Evolutionary conservation across 2,329 filamentous ascomycete species (phyloP).

Genomic region (Pseudogymnoascus sp.): DNA sequence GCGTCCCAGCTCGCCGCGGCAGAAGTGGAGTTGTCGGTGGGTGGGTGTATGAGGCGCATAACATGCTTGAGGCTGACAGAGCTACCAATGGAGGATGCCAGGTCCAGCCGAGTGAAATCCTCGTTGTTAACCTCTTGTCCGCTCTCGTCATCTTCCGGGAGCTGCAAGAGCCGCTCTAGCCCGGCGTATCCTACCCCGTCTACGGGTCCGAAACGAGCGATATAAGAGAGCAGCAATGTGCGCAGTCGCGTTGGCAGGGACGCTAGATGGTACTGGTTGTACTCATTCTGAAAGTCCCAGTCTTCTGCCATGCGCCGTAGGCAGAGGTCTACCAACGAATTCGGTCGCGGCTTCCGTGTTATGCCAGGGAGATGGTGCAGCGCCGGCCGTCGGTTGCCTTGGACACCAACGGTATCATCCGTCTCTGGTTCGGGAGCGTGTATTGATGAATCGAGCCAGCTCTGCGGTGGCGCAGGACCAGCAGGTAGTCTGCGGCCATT

Average conservation of each 20-base stretch:
- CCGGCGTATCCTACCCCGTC: conserved; percentile 43
- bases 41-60: conserved; percentile 37
- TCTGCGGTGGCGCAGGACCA: conserved; percentile 50
- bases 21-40: background rate
- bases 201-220: conserved; percentile 36
- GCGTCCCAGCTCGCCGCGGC: conserved; percentile 20
- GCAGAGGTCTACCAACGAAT: conserved; percentile 39
- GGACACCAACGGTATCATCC: conserved; percentile 11
- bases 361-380: conserved; percentile 31
- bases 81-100: conserved; percentile 43
- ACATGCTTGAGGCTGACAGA: conserved; percentile 46
- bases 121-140: conserved; percentile 30
- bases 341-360: conserved; percentile 30
- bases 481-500: conserved; percentile 45
- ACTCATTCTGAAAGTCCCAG: conserved; percentile 47
- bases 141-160: conserved; percentile 25
- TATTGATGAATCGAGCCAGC: conserved; percentile 39
- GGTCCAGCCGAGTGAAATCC: conserved; percentile 44
- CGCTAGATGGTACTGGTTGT: conserved; percentile 49
- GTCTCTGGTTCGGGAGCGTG: conserved; percentile 17
- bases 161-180: conserved; percentile 38
- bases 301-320: conserved; percentile 42
- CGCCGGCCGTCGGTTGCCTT: conserved; percentile 20
- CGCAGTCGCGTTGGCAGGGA: conserved; percentile 46
- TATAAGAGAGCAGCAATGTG: conserved; percentile 41